Base-by-base conservation (phyloP, 2,329 filamentous ascomycete species). In the Colletotrichum echinochloae region DNA sequence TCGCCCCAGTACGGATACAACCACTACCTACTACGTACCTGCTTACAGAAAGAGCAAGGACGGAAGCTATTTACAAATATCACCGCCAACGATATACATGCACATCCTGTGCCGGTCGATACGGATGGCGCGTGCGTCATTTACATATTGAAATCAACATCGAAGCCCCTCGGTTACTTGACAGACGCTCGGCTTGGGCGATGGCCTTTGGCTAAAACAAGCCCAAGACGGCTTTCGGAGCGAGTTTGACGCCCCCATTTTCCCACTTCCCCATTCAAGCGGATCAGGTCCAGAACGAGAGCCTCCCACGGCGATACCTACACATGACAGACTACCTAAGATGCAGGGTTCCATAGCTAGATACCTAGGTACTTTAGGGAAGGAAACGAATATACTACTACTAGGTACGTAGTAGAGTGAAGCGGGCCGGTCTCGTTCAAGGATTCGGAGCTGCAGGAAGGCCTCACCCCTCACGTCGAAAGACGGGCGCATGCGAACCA, bases 201-300 rank as follows among this genome's bases (percentile, higher is more conserved):
- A 61, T 52, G 48, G 49, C 55, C 37, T 60, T 66, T 30, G 30
- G 35, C 62, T 69, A 66, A 55, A 60, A 66, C 62, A 69, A 52
- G 63, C 51, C 49, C 33, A 70, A 44, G 41, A 46, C 51, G 63
- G 49, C 41, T 20, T 66, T 28, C 49, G 33, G 37, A 41, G 23
- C 16, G 33, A 70, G 56, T 61, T 39, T 51, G 33, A 66, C 66
- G 66, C 63, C 66, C 44, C 37, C n/a, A n/a, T n/a, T n/a, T n/a
- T n/a, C 37, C 41, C 41, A 18, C 26, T 56, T 44, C 49, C 49
- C 66, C 66, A 66, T 60, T 35, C 41, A 66, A 70, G 49, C 56
- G 62, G 55, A 65, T 8, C 12, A 33, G 46, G 26, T 41, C 23
- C 48, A 16, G 35, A 44, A 30, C 7, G 48, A 26, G 12, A 46